A percentile compares a stretch with the other conserved stretches of the same genome.
Evolutionary conservation across 2,329 filamentous ascomycete genomes (phyloP).

Genomic region (Aspergillus amoenus): DNA sequence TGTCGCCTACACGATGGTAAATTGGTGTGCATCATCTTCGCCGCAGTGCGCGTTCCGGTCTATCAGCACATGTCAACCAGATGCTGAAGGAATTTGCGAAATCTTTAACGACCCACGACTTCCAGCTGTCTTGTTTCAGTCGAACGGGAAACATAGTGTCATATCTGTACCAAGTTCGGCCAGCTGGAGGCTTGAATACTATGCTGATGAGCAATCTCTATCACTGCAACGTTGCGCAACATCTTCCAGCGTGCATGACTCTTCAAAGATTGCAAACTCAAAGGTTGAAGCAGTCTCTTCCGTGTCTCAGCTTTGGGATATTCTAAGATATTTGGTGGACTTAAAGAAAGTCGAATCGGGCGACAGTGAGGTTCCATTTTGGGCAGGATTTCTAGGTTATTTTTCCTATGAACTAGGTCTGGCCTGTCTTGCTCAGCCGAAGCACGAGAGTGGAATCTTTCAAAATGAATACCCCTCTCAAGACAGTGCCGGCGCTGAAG

Average conservation of each 20-base stretch:
- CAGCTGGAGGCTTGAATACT: slow-evolving; percentile 41
- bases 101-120: slow-evolving; percentile 31
- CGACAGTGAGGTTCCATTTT: slow-evolving; percentile 57
- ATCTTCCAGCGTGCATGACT: not conserved
- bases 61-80: slow-evolving; percentile 22
- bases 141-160: slow-evolving; percentile 39
- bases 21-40: slow-evolving; percentile 33
- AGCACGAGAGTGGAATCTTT: slow-evolving; percentile 37
- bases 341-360: slow-evolving; percentile 38
- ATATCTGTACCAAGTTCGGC: slow-evolving; percentile 36
- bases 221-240: slow-evolving; percentile 22
- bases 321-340: slow-evolving; percentile 40
- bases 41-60: slow-evolving; percentile 25
- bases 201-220: slow-evolving; percentile 22
- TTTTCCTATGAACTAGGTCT: slow-evolving; percentile 82
- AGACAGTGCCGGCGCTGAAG: slow-evolving; percentile 20
- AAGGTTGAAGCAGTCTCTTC: slow-evolving; percentile 19
- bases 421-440: slow-evolving; percentile 49
- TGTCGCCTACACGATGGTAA: slow-evolving; percentile 50
- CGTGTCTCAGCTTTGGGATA: slow-evolving; percentile 34
- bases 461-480: not conserved
- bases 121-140: slow-evolving; percentile 44
- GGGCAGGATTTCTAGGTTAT: slow-evolving; percentile 82
- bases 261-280: not conserved
- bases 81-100: slow-evolving; percentile 36